These are phyloP conservation scores for Diatrype stigma DNA, from an alignment of 2,329 filamentous ascomycete genomes.

Conservation along the genomic window DNA sequence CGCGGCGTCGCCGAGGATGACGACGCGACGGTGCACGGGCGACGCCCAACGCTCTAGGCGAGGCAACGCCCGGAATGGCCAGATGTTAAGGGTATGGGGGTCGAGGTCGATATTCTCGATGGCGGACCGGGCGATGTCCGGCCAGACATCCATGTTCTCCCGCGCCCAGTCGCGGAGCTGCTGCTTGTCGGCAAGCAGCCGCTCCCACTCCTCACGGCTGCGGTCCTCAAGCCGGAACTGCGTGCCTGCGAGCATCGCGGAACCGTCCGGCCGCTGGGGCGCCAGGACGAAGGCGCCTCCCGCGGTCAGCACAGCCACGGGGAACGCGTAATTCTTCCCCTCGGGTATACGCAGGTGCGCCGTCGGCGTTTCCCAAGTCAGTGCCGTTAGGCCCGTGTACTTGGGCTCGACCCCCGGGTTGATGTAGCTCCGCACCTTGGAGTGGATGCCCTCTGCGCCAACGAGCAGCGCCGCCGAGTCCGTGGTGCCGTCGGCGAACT, in stretches of 20 bases:
- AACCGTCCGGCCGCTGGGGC: conserved; percentile 14
- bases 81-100: conserved; percentile 12
- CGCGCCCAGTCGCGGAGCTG: conserved; percentile 2
- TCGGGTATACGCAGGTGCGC: conserved; percentile 12
- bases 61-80: conserved; percentile 14
- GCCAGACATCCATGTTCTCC: conserved; percentile 8
- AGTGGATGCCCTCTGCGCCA: conserved; percentile 59
- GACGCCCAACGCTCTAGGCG: conserved; percentile 12
- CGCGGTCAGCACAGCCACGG: conserved; percentile 9
- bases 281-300: conserved; percentile 14
- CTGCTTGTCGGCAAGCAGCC: conserved; percentile 13
- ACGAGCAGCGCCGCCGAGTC: conserved; percentile 42
- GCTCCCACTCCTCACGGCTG: conserved; percentile 10
- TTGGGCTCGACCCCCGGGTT: conserved; percentile 43
- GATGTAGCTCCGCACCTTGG: conserved; percentile 47
- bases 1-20: conserved; percentile 15
- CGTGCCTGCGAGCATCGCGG: conserved; percentile 14
- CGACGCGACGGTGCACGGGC: conserved; percentile 8
- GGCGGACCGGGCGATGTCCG: conserved; percentile 11
- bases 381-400: conserved; percentile 44
- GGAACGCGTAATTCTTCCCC: conserved; percentile 14
- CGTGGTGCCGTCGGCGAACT: conserved; percentile 42
- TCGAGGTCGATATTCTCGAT: conserved; percentile 11
- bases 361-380: conserved; percentile 20
- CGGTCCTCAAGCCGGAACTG: conserved; percentile 11